phyloP scores from a whole-genome alignment of 495 filamentous ascomycete genomes.

The Acidiella bohemica region DNA sequence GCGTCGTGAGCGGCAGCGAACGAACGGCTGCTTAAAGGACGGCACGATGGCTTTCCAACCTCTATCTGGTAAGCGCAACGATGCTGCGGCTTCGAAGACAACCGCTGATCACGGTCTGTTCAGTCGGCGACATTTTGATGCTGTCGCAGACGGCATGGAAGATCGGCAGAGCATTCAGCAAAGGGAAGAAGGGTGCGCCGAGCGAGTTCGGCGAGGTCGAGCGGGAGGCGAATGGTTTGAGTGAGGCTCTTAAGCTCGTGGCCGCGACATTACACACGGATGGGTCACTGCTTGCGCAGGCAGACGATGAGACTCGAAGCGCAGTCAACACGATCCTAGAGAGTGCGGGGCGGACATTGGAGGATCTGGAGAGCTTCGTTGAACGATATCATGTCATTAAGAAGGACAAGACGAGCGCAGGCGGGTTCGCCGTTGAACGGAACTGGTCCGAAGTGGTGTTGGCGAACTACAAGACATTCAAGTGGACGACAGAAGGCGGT shows the following conservation, averaged over 20 bases:
- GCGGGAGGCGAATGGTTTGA: slow-evolving; percentile 27
- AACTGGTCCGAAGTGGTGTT: slow-evolving; percentile 28
- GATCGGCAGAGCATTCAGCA: slow-evolving; percentile 31
- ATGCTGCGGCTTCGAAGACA: too few relatives aligned
- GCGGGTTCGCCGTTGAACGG: slow-evolving; percentile 24
- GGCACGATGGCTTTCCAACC: not conserved
- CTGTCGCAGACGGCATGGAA: slow-evolving; percentile 32
- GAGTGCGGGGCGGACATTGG: slow-evolving; percentile 24
- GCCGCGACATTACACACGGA: slow-evolving; percentile 29
- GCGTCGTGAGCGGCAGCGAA: too few relatives aligned
- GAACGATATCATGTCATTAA: slow-evolving; percentile 30
- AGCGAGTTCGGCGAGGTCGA: slow-evolving; percentile 31
- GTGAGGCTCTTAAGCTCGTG: slow-evolving; percentile 28
- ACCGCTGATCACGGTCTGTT: too few relatives aligned
- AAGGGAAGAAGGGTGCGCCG: slow-evolving; percentile 29
- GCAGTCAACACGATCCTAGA: slow-evolving; percentile 25
- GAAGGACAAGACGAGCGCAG: slow-evolving; percentile 21
- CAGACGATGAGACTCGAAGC: slow-evolving; percentile 22
- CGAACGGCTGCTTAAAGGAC: too few relatives aligned
- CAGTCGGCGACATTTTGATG: slow-evolving; percentile 32
- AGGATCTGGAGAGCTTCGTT: slow-evolving; percentile 29
- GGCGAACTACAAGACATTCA: slow-evolving; percentile 26
- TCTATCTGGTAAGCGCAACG: too few relatives aligned
- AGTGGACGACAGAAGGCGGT: slow-evolving; percentile 31
- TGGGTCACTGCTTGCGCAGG: slow-evolving; percentile 22